phyloP scores from a whole-genome alignment of 2,329 filamentous ascomycete species.

The Colletotrichum incanum region DNA sequence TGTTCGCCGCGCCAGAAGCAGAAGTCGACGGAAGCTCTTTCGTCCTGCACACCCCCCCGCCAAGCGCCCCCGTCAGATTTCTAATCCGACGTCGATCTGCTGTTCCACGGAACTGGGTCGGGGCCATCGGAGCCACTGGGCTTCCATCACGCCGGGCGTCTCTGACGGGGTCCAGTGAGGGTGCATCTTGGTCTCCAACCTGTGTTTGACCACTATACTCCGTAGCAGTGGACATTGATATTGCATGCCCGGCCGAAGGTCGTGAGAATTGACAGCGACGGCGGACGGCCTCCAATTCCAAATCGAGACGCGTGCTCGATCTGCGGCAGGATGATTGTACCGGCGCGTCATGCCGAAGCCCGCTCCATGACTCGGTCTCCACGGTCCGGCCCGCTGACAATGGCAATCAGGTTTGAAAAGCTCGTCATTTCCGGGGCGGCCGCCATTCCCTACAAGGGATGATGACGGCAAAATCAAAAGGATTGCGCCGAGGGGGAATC shows the following conservation, averaged over 20 bases:
- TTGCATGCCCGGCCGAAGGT: background rate
- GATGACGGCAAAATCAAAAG: background rate
- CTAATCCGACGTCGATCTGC: background rate
- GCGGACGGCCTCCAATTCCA: background rate
- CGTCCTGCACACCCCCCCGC: background rate
- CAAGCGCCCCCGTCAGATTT: background rate
- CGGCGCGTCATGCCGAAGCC: background rate
- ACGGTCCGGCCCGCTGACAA: background rate
- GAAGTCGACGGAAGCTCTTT: background rate
- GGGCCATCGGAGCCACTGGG: background rate
- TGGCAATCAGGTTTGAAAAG: background rate
- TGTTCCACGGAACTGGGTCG: background rate
- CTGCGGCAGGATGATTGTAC: background rate
- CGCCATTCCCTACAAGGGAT: too few relatives aligned
- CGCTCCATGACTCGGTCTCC: background rate
- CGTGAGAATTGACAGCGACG: too few relatives aligned
- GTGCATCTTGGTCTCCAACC: background rate
- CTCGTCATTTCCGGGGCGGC: background rate
- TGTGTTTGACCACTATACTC: background rate
- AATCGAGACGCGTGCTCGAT: background rate
- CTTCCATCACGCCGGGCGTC: background rate
- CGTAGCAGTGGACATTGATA: background rate
- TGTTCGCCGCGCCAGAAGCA: background rate
- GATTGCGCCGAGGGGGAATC: conserved; percentile 24
- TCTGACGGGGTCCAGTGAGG: background rate